Evolutionary conservation across 1,284 basidiomycete genomes (phyloP).

Genomic region (Ganoderma sinense): DNA sequence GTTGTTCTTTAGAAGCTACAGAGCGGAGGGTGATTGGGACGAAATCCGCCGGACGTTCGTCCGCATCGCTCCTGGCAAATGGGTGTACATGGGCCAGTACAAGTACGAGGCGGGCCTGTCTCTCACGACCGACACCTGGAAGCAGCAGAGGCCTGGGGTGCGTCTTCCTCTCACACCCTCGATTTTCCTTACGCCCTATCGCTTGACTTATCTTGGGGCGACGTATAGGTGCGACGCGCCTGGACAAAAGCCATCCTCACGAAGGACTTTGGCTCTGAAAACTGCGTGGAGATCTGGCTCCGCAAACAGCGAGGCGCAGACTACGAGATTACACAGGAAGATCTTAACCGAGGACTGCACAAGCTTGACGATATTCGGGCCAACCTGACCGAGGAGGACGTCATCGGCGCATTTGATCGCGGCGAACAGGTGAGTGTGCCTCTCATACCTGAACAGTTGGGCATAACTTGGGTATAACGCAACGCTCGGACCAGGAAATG

Average conservation of each 20-base stretch:
- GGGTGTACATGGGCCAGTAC: conserved; percentile 19
- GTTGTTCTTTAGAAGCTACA: not conserved
- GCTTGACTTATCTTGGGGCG: no score
- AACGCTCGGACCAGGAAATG: conserved; percentile 1
- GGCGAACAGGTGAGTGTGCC: conserved; percentile 7
- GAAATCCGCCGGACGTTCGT: conserved; percentile 4
- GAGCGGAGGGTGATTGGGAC: not conserved
- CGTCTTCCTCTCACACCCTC: not conserved
- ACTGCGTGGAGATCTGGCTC: not conserved
- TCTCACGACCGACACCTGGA: conserved; percentile 1
- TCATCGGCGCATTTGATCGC: conserved; percentile 4
- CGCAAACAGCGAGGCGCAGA: not conserved
- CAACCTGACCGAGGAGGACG: not conserved
- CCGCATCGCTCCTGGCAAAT: not conserved
- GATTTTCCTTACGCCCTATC: not conserved
- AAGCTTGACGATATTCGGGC: not conserved
- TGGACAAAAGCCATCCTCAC: not conserved
- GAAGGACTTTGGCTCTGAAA: not conserved
- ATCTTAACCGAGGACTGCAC: not conserved
- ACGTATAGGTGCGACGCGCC: not conserved
- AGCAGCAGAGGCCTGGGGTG: not conserved
- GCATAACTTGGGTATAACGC: no score
- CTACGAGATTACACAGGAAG: not conserved
- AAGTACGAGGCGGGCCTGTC: not conserved
- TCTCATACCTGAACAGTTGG: no score